A percentile compares a stretch with the other conserved stretches of the same genome.
Conservation (phyloP, 2,329 filamentous ascomycete species). For the Geoglossum cookeanum region DNA sequence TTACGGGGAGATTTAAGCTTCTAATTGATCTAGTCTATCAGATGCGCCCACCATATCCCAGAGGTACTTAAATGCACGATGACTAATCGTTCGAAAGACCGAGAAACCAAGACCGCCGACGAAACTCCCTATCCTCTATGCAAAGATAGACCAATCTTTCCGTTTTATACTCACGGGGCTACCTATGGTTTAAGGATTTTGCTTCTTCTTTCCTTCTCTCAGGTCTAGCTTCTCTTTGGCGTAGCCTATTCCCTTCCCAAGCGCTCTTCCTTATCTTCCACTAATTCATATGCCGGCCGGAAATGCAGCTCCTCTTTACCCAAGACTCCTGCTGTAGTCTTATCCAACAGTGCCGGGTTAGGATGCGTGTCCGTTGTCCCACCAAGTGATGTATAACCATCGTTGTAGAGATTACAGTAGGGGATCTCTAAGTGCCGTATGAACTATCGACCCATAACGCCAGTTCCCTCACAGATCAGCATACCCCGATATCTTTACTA, state of each 20-base stretch:
- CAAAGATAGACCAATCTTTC: neutral
- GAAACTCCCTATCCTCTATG: neutral
- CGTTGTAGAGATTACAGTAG: conserved; percentile 77
- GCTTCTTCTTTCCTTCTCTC: neutral
- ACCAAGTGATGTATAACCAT: conserved; percentile 81
- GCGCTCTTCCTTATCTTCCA: conserved; percentile 58
- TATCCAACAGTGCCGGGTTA: conserved; percentile 51
- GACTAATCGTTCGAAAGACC: neutral
- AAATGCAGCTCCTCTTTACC: conserved; percentile 22
- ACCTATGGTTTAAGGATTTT: neutral
- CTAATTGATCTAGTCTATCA: neutral
- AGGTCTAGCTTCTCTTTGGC: neutral
- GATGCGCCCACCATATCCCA: neutral
- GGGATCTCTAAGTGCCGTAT: conserved; percentile 59
- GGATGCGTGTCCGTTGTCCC: conserved; percentile 76
- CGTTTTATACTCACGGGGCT: neutral
- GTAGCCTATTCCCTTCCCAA: conserved; percentile 42
- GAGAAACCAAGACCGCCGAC: neutral
- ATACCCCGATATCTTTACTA: no score
- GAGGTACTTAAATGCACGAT: neutral
- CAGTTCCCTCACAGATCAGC: neutral
- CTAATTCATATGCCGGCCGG: conserved; percentile 56
- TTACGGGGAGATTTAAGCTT: no score
- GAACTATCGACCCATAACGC: conserved; percentile 32
- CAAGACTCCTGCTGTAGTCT: conserved; percentile 14